Evolutionary conservation across 495 filamentous ascomycete species (phyloP).

Genomic region (Aspergillus coremiiformis): DNA sequence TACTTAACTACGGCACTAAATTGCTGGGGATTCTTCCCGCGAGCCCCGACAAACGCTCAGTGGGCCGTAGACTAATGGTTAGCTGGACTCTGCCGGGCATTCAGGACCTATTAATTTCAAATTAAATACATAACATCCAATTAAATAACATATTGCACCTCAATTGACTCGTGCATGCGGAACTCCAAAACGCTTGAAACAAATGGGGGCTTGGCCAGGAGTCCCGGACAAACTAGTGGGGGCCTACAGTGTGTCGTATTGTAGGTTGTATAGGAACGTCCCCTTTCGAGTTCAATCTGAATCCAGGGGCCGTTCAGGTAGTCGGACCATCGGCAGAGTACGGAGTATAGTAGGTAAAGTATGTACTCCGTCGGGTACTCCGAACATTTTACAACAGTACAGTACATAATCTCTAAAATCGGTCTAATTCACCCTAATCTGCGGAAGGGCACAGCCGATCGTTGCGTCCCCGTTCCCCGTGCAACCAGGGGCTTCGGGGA

Average conservation of each 20-base stretch:
- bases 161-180: too few species aligned
- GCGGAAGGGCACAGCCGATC: neutral
- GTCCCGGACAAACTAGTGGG: slow-evolving; percentile 6
- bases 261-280: neutral
- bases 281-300: neutral
- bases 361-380: too few species aligned
- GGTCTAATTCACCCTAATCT: neutral
- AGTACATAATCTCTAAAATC: too few species aligned
- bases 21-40: neutral
- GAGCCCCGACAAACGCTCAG: slow-evolving; percentile 1
- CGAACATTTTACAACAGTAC: too few species aligned
- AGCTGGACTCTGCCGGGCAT: slow-evolving; percentile 6
- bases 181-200: too few species aligned
- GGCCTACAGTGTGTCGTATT: too few species aligned
- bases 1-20: too few species aligned
- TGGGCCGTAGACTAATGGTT: slow-evolving; percentile 1
- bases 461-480: neutral
- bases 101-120: neutral
- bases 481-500: neutral
- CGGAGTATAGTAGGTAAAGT: too few species aligned
- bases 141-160: neutral
- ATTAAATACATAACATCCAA: neutral
- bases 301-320: neutral
- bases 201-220: neutral
- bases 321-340: neutral